Evolutionary conservation across 2,329 filamentous ascomycete genomes (phyloP).

Genomic region (Fusarium virguliforme): DNA sequence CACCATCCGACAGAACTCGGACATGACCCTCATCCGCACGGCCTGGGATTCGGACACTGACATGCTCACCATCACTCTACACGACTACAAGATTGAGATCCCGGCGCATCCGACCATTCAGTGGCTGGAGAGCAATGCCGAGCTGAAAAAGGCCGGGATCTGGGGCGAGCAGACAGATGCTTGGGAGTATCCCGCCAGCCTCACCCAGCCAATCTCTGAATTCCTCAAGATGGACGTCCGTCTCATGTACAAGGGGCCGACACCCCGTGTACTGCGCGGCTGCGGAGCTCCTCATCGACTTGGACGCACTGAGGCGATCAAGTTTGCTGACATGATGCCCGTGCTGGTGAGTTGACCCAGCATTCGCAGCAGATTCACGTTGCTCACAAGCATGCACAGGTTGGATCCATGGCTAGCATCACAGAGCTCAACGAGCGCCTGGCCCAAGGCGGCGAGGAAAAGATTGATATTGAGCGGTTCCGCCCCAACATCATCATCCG

Average conservation of each 20-base stretch:
- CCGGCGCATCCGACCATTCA: constrained; percentile 68
- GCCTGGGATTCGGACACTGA: constrained; percentile 55
- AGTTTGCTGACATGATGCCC: constrained; percentile 68
- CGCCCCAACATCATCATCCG: constrained; percentile 75
- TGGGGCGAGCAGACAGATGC: constrained; percentile 73
- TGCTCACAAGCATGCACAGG: constrained; percentile 68
- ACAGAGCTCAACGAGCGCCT: constrained; percentile 72
- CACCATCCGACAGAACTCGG: constrained; percentile 73
- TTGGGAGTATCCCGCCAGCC: constrained; percentile 65
- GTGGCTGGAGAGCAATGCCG: constrained; percentile 71
- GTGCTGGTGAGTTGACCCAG: constrained; percentile 32
- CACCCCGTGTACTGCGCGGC: constrained; percentile 67
- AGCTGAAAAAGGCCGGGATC: constrained; percentile 66
- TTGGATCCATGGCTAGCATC: constrained; percentile 71
- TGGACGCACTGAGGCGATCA: constrained; percentile 68
- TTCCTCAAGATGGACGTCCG: constrained; percentile 71
- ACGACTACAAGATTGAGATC: constrained; percentile 62
- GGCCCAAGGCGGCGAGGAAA: constrained; percentile 57
- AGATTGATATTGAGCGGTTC: constrained; percentile 74
- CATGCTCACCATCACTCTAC: constrained; percentile 66
- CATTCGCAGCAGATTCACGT: constrained; percentile 58
- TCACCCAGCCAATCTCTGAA: constrained; percentile 69
- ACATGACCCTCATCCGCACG: constrained; percentile 72
- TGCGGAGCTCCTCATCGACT: constrained; percentile 70
- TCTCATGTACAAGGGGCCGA: constrained; percentile 75